Evolutionary conservation across 202 grass and related monocot species (phyloP), one percentile per base, ranked within the genome.

Genomic region (Carex arenaria): DNA sequence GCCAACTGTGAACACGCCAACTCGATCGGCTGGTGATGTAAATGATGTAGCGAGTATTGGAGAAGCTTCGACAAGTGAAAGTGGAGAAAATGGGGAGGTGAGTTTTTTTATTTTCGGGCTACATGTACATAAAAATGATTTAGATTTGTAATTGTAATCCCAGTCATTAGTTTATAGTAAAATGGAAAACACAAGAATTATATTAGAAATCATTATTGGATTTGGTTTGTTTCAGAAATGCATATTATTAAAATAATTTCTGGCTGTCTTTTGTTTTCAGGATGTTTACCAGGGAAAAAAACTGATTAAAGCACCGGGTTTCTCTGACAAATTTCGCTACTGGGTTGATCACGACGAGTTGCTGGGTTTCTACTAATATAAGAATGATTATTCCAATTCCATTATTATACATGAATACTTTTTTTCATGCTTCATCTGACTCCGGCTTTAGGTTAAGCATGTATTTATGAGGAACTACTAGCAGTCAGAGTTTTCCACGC

Each of bases 331-430:
- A 79, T 95, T 95, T 66, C 76, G 80, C 43, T 84, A 83, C 26
- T 95, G 93, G 93, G 88, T 95, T 72, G 80, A 86, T 65, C 15
- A 80, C 19, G 93, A 85, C 45, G 93, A 87, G 85, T 5, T 68
- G 55, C 88, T 95, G 67, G 91, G 82, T 80, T 95, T 85, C 85
- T 93, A 73, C 90, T 84, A 87, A 86, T 42, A 55, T 82, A 76
- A 79, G 63, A 84, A 79, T 53, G 72, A 22, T 67, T 81, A 77
- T 82, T 85, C 72, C 83, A 26, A 77, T 82, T 85, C 72, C 83
- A 26, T 82, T 60, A 87, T 77, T 60, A 89, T 80, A 52, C 72
- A 85, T 23, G 55, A 84, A 11, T 85, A 78, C 72, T 62, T 69
- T 51, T 31, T 80, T 47, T 60, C 79, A 31, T 40, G 49, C 60